These are phyloP conservation scores for Aegilops speltoides DNA, from an alignment of 176 grass and related monocot genomes.

Conservation along the genomic window DNA sequence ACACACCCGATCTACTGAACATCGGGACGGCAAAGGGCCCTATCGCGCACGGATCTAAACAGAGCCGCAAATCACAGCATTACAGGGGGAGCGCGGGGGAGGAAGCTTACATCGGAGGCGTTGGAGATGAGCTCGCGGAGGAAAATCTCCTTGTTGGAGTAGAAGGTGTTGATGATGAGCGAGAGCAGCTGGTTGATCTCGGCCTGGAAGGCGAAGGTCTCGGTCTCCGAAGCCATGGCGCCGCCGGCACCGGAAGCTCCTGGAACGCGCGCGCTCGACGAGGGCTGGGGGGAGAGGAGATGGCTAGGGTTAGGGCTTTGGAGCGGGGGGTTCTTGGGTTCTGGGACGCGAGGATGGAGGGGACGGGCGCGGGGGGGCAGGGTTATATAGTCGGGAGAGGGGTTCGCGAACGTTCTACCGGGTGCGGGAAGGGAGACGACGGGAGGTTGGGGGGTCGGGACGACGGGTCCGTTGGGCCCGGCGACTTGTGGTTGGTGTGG, in stretches of 20 bases:
- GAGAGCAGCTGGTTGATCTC: slow-evolving; percentile 96
- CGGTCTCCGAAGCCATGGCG: slow-evolving; percentile 74
- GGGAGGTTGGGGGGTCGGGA: background rate
- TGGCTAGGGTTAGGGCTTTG: slow-evolving; percentile 39
- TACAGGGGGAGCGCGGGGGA: background rate
- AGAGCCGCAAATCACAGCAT: background rate
- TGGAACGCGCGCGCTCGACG: background rate
- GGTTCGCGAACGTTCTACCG: slow-evolving; percentile 75
- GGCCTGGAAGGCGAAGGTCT: slow-evolving; percentile 98
- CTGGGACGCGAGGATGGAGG: background rate
- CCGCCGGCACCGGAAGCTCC: background rate
- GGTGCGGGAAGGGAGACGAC: slow-evolving; percentile 3
- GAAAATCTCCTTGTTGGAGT: slow-evolving; percentile 99
- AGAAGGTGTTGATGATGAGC: slow-evolving; percentile 98
- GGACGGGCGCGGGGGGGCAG: background rate
- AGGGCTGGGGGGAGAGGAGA: background rate
- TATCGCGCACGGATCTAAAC: background rate
- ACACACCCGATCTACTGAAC: background rate
- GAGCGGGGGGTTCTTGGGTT: background rate
- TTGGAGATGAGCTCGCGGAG: slow-evolving; percentile 92
- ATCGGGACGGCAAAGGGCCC: background rate
- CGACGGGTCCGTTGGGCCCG: background rate
- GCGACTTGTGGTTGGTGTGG: background rate
- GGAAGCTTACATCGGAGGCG: slow-evolving; percentile 70
- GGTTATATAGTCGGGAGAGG: slow-evolving; percentile 27